Conservation (phyloP, 1,284 basidiomycete genomes). For the Singerocomus rubriflavus region DNA sequence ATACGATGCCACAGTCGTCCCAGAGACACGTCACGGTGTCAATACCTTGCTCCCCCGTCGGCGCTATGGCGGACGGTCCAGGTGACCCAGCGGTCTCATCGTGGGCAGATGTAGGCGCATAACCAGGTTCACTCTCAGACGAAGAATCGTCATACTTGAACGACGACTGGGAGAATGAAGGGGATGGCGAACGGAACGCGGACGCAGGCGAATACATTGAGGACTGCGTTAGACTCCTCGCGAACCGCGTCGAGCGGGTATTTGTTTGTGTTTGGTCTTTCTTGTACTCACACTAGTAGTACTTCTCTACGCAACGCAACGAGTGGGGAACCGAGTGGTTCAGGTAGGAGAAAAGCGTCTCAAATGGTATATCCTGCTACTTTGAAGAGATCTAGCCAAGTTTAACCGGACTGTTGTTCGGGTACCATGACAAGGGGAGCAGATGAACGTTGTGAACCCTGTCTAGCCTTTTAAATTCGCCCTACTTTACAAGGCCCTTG, state of each 20-base stretch:
- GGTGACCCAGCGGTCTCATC: constrained; percentile 24
- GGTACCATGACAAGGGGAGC: not conserved
- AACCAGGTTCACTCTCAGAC: constrained; percentile 23
- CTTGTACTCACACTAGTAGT: not conserved
- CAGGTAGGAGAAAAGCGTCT: not conserved
- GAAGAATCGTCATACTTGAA: constrained; percentile 26
- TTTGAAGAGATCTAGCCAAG: not conserved
- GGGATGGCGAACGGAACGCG: constrained; percentile 32
- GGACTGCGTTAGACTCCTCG: not conserved
- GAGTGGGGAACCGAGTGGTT: not conserved
- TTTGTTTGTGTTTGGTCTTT: constrained; percentile 22
- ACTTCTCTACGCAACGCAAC: not conserved
- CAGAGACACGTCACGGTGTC: constrained; percentile 71
- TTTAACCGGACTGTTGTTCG: not conserved
- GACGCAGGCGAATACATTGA: constrained; percentile 28
- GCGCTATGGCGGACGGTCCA: constrained; percentile 25
- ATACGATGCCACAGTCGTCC: constrained; percentile 74
- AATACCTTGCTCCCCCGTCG: constrained; percentile 6
- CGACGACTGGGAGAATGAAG: constrained; percentile 31
- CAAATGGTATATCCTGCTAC: too few species aligned
- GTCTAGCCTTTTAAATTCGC: not conserved
- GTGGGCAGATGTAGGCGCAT: constrained; percentile 6
- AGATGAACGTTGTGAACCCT: not conserved
- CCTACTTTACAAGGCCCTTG: constrained; percentile 2
- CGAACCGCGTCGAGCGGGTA: constrained; percentile 6